Base-by-base conservation (phyloP, 305 asterid species). In the Fraxinus paxiana region DNA sequence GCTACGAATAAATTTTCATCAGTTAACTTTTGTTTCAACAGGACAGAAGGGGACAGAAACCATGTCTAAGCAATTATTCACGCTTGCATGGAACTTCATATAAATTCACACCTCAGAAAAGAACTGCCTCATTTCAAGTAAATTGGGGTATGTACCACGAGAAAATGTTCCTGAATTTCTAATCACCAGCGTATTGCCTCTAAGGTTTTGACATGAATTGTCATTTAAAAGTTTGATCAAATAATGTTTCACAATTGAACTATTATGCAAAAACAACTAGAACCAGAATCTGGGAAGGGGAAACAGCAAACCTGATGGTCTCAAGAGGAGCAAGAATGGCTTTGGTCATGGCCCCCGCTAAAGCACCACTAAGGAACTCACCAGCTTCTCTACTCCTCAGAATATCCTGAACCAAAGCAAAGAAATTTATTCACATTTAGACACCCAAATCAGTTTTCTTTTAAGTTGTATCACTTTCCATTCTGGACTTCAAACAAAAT, bases 291-390 rank as follows among this genome's bases (percentile, higher is more conserved):
- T 0, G 28, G 69, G 46, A 79, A 82, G 75, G 67, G 22, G n/a
- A 61, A 4, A 26, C 24, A 76, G 12, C 30, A 48, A 75, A 93
- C 98, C 98, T 92, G 93, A 95, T 93, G 82, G 98, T 95, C 87
- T 93, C 98, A 13, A 95, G 96, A 79, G 98, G 98, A 82, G 98
- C 98, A 61, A 95, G 98, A 84, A 91, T 87, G 46, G 98, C 98
- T 89, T 95, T 93, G 78, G 98, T 95, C 98, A 92, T 93, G 77
- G 98, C 97, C 82, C 98, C 98, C 1, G 98, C 98, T 83, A 95
- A 84, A 61, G 98, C 97, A 83, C 98, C 98, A 77, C 98, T 95
- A 67, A 93, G 89, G 86, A 95, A 95, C 90, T 93, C 98, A 2
- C 91, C 91, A 38, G 86, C 97, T 91, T 95, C 98, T 86, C 97